Evolutionary conservation across 768 basidiomycete genomes (phyloP).

Genomic region (Lentinula sp.): DNA sequence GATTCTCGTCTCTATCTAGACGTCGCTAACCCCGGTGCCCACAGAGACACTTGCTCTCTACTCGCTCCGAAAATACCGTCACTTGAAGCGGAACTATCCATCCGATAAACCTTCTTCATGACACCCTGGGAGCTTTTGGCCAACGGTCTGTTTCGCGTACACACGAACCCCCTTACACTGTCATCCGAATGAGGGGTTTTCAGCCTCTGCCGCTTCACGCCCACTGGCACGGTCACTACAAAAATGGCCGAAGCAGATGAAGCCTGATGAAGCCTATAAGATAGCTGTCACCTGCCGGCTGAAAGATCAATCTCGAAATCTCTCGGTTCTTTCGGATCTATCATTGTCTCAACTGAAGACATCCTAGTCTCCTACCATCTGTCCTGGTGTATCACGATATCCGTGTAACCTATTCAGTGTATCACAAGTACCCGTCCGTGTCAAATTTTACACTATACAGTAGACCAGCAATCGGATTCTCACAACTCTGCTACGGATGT

Average conservation of each 20-base stretch:
- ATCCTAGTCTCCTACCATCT: background rate
- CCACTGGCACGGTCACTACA: slow-evolving; percentile 79
- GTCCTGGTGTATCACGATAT: background rate
- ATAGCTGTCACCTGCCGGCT: background rate
- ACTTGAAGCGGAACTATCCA: slow-evolving; percentile 71
- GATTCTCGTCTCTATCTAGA: background rate
- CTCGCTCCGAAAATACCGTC: slow-evolving; percentile 76
- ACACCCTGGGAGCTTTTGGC: background rate
- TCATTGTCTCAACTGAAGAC: background rate
- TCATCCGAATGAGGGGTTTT: background rate
- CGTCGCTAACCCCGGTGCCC: background rate
- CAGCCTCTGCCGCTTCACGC: slow-evolving; percentile 93
- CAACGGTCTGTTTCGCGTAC: background rate
- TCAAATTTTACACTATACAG: background rate
- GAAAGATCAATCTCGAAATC: background rate
- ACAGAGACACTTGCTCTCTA: slow-evolving; percentile 83
- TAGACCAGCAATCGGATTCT: background rate
- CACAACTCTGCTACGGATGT: background rate
- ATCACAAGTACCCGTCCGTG: background rate
- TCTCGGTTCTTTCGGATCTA: background rate
- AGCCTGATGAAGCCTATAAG: background rate
- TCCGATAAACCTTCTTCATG: background rate
- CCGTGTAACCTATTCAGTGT: background rate
- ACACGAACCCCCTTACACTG: background rate
- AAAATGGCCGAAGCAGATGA: slow-evolving; percentile 13